These are phyloP conservation scores for Alternaria triticina DNA, from an alignment of 2,329 filamentous ascomycete species.

Conservation along the genomic window DNA sequence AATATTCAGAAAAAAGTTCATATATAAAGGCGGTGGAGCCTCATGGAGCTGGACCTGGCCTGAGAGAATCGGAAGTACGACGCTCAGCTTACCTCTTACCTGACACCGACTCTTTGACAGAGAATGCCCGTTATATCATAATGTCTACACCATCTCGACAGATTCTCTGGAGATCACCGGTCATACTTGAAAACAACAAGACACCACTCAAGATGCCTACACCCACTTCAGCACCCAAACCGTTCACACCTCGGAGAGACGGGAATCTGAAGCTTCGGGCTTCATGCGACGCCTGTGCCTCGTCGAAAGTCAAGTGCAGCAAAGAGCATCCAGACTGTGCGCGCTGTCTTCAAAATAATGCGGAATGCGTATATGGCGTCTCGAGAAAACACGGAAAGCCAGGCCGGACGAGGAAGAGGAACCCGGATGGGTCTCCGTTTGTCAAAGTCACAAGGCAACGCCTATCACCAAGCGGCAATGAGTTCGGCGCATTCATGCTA, in stretches of 20 bases:
- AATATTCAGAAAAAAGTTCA: background rate
- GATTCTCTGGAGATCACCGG: slow-evolving; percentile 29
- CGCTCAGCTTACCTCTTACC: slow-evolving; percentile 3
- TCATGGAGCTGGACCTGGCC: background rate
- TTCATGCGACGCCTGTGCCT: slow-evolving; percentile 47
- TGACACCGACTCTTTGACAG: slow-evolving; percentile 3
- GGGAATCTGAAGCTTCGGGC: slow-evolving; percentile 42
- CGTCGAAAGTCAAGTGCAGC: slow-evolving; percentile 48
- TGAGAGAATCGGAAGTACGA: slow-evolving; percentile 1
- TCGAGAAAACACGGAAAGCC: slow-evolving; percentile 47
- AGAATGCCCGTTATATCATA: background rate
- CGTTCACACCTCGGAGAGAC: slow-evolving; percentile 20
- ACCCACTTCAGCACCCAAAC: slow-evolving; percentile 29
- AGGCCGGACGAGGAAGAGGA: slow-evolving; percentile 40
- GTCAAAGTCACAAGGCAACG: slow-evolving; percentile 38
- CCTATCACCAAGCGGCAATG: slow-evolving; percentile 37
- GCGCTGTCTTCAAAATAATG: slow-evolving; percentile 39
- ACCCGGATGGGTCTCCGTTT: slow-evolving; percentile 40
- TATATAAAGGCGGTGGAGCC: slow-evolving; percentile 14
- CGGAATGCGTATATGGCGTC: slow-evolving; percentile 41
- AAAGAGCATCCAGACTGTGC: slow-evolving; percentile 43
- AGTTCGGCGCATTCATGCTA: slow-evolving; percentile 37
- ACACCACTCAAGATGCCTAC: slow-evolving; percentile 19
- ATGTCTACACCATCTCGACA: slow-evolving; percentile 34
- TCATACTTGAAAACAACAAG: slow-evolving; percentile 13